Evolutionary conservation across 352 stramenopile genomes (phyloP), one percentile per base, ranked within the genome.

Genomic region (Globisporangium takayamanum): DNA sequence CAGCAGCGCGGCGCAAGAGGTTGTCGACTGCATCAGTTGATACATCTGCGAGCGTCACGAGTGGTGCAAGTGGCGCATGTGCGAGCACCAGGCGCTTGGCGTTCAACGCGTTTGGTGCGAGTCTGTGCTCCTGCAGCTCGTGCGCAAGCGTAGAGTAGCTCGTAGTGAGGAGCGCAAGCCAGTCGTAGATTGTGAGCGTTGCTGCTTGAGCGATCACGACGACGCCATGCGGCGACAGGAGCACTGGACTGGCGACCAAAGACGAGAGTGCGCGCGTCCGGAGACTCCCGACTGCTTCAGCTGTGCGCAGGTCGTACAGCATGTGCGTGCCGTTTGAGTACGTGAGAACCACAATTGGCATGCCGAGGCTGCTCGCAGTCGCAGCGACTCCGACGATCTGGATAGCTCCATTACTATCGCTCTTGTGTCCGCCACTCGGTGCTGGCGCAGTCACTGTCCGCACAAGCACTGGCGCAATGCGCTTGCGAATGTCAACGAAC

Each of bases 261-360:
- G 36, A 44, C 7, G 12, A 42, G 12, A 25, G 6, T 26, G 53
- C 58, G 18, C 52, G 50, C 12, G 61, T 64, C 5, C 63, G 58
- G 2, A 87, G 49, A 53, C 72, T 84, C 12, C 65, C 68, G 20
- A 84, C 71, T 0, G 75, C 77, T 16, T 75, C 64, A 11, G 66
- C 75, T 4, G 56, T 72, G 44, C 74, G 71, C 18, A 76, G 55
- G 25, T 89, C 73, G 53, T 80, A 80, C 1, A 86, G 52, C 52
- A 86, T 33, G 14, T 67, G 51, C 28, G 72, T 73, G 6, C 77
- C 77, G 28, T 68, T 84, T 37, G 75, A 87, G 53, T 70, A 85
- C 18, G 63, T 57, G 6, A 87, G 47, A 0, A 82, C 56, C 2
- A 53, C 69, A 18, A 87, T 12, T 2, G 75, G 77, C 15, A 87